Percentiles rank a stretch among this genome's conserved stretches.
These are phyloP conservation scores for Globisporangium parvum DNA, from an alignment of 352 stramenopile genomes.

Conservation along the genomic window DNA sequence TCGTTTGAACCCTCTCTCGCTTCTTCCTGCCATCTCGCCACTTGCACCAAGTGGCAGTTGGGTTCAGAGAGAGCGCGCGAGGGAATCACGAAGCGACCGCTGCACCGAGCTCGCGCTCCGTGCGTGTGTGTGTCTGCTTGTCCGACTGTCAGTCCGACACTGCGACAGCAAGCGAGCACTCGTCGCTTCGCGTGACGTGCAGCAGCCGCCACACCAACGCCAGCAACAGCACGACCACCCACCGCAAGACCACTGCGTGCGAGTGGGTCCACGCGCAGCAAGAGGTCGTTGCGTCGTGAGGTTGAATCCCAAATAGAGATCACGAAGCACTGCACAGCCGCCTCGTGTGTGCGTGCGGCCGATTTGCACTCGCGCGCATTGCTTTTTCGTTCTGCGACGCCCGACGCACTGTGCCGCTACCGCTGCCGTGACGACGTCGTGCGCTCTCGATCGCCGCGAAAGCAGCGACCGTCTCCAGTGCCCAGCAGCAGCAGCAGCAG, in stretches of 20 bases:
- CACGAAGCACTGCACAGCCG: conserved; percentile 11
- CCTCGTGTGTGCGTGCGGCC: conserved; percentile 16
- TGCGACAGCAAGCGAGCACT: no score
- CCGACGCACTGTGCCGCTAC: neutral
- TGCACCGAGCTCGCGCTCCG: neutral
- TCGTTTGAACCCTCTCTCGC: conserved; percentile 1
- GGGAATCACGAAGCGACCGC: neutral
- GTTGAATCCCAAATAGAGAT: conserved; percentile 19
- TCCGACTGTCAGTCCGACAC: no score
- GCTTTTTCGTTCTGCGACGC: conserved; percentile 12
- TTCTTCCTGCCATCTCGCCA: neutral
- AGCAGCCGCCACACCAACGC: neutral
- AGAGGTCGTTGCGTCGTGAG: conserved; percentile 15
- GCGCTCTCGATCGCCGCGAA: no score
- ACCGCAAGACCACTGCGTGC: neutral
- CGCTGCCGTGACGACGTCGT: neutral
- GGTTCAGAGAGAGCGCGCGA: conserved; percentile 5
- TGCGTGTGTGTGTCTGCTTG: no score
- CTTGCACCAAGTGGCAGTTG: conserved; percentile 9
- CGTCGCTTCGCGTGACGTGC: no score
- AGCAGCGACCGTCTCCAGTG: no score
- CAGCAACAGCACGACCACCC: neutral
- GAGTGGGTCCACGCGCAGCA: neutral
- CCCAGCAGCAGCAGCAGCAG: neutral
- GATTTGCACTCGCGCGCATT: conserved; percentile 13